Conservation (phyloP, 2,329 filamentous ascomycete genomes). For the Paracorniculantispora psalliotae region DNA sequence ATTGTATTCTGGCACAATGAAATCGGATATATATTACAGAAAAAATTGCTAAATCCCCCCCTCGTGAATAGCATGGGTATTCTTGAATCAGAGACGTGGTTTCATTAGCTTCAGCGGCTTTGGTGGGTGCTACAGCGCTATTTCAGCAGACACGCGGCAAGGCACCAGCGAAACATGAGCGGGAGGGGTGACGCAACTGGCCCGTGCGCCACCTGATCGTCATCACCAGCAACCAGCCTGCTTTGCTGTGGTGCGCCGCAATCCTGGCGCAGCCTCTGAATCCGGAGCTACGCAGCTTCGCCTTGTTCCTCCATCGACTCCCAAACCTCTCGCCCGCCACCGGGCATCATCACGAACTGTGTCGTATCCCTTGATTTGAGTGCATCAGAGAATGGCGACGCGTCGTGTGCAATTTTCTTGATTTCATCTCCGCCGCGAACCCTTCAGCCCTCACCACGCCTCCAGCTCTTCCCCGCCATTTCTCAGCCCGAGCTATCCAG, state of each 20-base stretch:
- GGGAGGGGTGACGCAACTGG: constrained; percentile 15
- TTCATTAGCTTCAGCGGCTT: too few species aligned
- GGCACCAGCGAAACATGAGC: background rate
- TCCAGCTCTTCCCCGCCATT: constrained; percentile 14
- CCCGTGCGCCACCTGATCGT: constrained; percentile 13
- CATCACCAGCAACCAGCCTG: background rate
- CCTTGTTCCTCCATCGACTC: constrained; percentile 1
- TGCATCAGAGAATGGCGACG: constrained; percentile 11
- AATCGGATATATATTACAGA: too few species aligned
- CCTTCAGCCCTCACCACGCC: background rate
- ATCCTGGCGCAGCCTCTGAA: constrained; percentile 6
- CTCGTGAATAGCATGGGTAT: too few species aligned
- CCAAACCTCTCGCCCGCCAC: background rate
- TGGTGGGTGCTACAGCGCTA: background rate
- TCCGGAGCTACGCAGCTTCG: constrained; percentile 7
- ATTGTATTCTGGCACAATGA: too few species aligned
- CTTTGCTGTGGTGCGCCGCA: background rate
- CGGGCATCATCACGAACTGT: constrained; percentile 1
- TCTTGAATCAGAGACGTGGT: too few species aligned
- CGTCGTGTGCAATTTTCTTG: background rate
- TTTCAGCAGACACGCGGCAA: background rate
- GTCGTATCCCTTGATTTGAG: background rate
- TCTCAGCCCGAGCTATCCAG: constrained; percentile 6
- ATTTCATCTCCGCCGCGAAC: background rate
- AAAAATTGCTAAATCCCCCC: too few species aligned